Percentiles rank a stretch among this genome's conserved stretches.
phyloP scores from a whole-genome alignment of 805 yeast genomes.

The Candida maris region DNA sequence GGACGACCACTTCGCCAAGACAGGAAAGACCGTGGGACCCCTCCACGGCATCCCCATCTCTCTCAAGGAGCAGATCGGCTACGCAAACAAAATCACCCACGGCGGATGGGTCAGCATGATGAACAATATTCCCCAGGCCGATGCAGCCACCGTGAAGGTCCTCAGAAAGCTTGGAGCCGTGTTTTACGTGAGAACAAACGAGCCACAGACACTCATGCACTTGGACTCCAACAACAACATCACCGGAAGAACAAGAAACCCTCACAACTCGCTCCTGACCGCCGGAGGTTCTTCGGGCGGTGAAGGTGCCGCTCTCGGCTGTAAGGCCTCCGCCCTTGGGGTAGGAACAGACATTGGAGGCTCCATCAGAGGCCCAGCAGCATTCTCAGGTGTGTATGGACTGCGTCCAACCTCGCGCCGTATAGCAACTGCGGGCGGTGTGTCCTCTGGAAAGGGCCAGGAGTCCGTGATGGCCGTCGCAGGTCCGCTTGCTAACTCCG shows the following conservation, averaged over 20 bases:
- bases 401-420: slow-evolving; percentile 60
- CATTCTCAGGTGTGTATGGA: slow-evolving; percentile 60
- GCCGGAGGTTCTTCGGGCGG: slow-evolving; percentile 77
- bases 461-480: slow-evolving; percentile 62
- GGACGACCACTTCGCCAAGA: slow-evolving; percentile 46
- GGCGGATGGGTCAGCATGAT: slow-evolving; percentile 57
- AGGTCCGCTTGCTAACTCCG: slow-evolving; percentile 64
- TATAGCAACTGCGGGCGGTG: slow-evolving; percentile 43
- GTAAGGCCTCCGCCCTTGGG: slow-evolving; percentile 59
- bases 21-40: slow-evolving; percentile 59
- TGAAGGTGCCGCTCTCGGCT: slow-evolving; percentile 60
- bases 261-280: slow-evolving; percentile 52
- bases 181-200: slow-evolving; percentile 60
- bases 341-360: slow-evolving; percentile 75
- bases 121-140: slow-evolving; percentile 43
- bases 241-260: slow-evolving; percentile 56
- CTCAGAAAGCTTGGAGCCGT: slow-evolving; percentile 55
- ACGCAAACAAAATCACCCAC: slow-evolving; percentile 50
- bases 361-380: slow-evolving; percentile 65
- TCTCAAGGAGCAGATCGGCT: slow-evolving; percentile 60
- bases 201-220: slow-evolving; percentile 71
- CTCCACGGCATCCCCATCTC: slow-evolving; percentile 70
- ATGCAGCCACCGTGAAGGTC: slow-evolving; percentile 45
- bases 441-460: slow-evolving; percentile 58
- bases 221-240: slow-evolving; percentile 59